Conservation (phyloP, 2,329 filamentous ascomycete species). For the Clathrospora elynae region DNA sequence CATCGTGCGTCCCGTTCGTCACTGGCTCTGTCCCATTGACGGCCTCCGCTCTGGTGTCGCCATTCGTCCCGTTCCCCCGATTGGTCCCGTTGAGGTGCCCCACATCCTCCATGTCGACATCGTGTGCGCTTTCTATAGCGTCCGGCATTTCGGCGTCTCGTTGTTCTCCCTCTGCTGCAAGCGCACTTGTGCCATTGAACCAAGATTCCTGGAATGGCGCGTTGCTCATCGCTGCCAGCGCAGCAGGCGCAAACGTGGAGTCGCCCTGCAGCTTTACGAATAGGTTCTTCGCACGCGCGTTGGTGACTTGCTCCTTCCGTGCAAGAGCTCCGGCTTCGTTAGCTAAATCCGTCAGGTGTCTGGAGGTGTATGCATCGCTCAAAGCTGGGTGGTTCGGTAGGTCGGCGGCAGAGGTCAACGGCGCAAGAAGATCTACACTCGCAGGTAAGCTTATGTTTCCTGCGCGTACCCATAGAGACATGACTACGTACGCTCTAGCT, state of each 20-base stretch:
- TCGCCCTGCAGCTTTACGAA: constrained; percentile 77
- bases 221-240: constrained; percentile 55
- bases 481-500: constrained; percentile 66
- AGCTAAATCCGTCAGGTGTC: constrained; percentile 72
- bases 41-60: constrained; percentile 6
- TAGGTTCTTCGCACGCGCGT: constrained; percentile 76
- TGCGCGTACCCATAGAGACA: neutral
- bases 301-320: constrained; percentile 72
- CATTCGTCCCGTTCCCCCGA: constrained; percentile 18
- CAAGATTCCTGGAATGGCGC: constrained; percentile 28
- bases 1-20: constrained; percentile 30
- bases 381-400: constrained; percentile 75
- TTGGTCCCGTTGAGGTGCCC: constrained; percentile 24
- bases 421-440: constrained; percentile 69
- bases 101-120: constrained; percentile 39
- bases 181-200: constrained; percentile 16
- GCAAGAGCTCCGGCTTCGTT: constrained; percentile 71
- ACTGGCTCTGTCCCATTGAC: constrained; percentile 26
- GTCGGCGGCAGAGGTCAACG: constrained; percentile 75
- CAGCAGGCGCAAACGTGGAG: constrained; percentile 66
- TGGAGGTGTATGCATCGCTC: constrained; percentile 74
- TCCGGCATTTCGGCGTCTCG: constrained; percentile 23
- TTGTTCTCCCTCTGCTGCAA: constrained; percentile 15
- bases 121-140: constrained; percentile 18
- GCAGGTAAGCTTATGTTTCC: constrained; percentile 34